phyloP scores from a whole-genome alignment of 148 eudicot species.

The Fallopia convolvulus region DNA sequence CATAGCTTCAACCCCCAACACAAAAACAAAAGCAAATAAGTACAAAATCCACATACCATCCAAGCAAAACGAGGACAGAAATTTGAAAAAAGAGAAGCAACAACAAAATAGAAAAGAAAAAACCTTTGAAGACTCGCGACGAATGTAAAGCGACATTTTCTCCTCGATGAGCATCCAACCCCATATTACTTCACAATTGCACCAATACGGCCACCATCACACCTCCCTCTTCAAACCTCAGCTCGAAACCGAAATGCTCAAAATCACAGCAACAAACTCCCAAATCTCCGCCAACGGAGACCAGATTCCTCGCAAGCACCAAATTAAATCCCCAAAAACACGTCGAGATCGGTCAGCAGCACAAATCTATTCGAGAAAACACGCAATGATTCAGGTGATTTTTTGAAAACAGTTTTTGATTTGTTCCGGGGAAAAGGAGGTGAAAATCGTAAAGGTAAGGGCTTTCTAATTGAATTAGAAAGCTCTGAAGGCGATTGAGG shows the following conservation, averaged over 20 bases:
- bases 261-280: not conserved
- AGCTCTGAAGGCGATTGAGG: not conserved
- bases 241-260: not conserved
- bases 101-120: not conserved
- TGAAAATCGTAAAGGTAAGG: not conserved
- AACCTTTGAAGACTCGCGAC: constrained; percentile 99
- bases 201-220: constrained; percentile 27
- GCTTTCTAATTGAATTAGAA: not conserved
- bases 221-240: not conserved
- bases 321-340: not conserved
- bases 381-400: not conserved
- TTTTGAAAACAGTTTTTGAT: not conserved
- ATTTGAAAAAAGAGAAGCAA: not conserved
- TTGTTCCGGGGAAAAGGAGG: not conserved
- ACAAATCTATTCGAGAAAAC: not conserved
- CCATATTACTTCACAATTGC: constrained; percentile 52
- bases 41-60: not conserved
- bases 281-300: constrained; percentile 10
- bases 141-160: constrained; percentile 87
- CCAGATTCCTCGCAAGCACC: not conserved
- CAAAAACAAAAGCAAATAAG: constrained; percentile 15
- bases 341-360: not conserved
- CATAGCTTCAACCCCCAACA: constrained; percentile 54
- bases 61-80: not conserved
- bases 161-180: constrained; percentile 21